A percentile compares a stretch with the other conserved stretches of the same genome.
phyloP scores from a whole-genome alignment of 2,329 filamentous ascomycete species.

The Apiospora hydei region DNA sequence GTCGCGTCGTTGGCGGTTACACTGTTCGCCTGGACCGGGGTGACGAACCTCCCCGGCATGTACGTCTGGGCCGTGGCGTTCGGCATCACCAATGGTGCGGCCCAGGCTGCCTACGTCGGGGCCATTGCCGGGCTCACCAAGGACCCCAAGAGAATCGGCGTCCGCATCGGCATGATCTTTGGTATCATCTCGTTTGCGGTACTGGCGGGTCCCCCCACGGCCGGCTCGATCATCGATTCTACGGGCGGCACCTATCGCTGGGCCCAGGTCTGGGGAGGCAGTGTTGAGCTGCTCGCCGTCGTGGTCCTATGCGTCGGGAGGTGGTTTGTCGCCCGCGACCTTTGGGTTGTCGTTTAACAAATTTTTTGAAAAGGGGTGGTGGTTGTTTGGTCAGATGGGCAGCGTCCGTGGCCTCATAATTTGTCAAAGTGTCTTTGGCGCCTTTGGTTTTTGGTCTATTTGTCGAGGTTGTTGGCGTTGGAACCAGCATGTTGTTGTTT shows the following conservation, averaged over 20 bases:
- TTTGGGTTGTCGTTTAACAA: background rate
- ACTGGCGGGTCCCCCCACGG: slow-evolving; percentile 53
- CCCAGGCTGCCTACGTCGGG: slow-evolving; percentile 50
- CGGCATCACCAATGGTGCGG: slow-evolving; percentile 52
- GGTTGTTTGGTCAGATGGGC: background rate
- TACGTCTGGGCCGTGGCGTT: slow-evolving; percentile 54
- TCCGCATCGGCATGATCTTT: slow-evolving; percentile 54
- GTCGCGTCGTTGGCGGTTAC: slow-evolving; percentile 53
- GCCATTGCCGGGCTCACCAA: slow-evolving; percentile 51
- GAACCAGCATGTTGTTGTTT: background rate
- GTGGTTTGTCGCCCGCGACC: slow-evolving; percentile 29
- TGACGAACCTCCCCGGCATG: slow-evolving; percentile 49
- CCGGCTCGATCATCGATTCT: slow-evolving; percentile 53
- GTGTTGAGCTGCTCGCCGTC: slow-evolving; percentile 38
- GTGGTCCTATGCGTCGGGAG: slow-evolving; percentile 29
- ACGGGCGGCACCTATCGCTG: slow-evolving; percentile 49
- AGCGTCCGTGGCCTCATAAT: background rate
- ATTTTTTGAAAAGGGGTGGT: background rate
- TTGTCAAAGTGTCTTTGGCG: background rate
- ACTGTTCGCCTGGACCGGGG: slow-evolving; percentile 63
- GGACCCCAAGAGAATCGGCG: slow-evolving; percentile 53
- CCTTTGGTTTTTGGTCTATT: background rate
- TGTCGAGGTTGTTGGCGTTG: background rate
- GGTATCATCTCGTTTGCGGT: slow-evolving; percentile 51
- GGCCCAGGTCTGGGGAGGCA: slow-evolving; percentile 56